These are phyloP conservation scores for Dictyostelium discoideum DNA, from an alignment of 78 protist genomes.

Conservation along the genomic window dicty_2.7 NC_007088.5:2876001-2876500, in stretches of 20 bases:
- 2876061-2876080: constrained; percentile 95
- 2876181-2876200: constrained; percentile 99
- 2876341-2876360: constrained; percentile 8
- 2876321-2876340: constrained; percentile 98
- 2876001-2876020: constrained; percentile 77
- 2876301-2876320: constrained; percentile 98
- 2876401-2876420: constrained; percentile 95
- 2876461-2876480: constrained; percentile 75
- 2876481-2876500: constrained; percentile 88
- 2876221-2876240: constrained; percentile 56
- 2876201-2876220: constrained; percentile 94
- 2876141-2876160: constrained; percentile 36
- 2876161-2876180: constrained; percentile 85
- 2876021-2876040: constrained; percentile 7
- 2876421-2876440: constrained; percentile 99
- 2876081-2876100: constrained; percentile 50
- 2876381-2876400: constrained; percentile 86
- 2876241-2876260: constrained; percentile 78
- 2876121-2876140: constrained; percentile 80
- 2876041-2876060: constrained; percentile 45
- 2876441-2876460: constrained; percentile 97
- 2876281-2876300: constrained; percentile 93
- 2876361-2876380: constrained; percentile 48
- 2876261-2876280: constrained; percentile 2
- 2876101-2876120: constrained; percentile 49